These are phyloP conservation scores for Cubamyces sp. DNA, from an alignment of 768 basidiomycete species.

Conservation along the genomic window DNA sequence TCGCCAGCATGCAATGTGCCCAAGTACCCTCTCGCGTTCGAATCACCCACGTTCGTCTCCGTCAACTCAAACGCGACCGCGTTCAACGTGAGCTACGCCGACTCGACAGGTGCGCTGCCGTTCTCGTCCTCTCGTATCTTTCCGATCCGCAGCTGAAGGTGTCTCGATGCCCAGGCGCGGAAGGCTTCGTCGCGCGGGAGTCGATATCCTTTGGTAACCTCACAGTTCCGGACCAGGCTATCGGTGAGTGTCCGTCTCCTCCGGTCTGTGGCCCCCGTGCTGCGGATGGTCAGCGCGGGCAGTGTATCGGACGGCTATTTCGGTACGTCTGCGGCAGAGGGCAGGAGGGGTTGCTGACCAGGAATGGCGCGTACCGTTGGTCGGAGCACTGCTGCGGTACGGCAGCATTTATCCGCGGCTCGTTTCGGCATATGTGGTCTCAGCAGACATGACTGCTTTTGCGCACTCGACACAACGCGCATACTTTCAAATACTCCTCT, in stretches of 20 bases:
- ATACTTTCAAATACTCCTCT: neutral
- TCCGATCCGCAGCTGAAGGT: neutral
- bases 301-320: too few species aligned
- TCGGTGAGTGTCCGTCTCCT: conserved; percentile 52
- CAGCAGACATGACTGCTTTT: too few species aligned
- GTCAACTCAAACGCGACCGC: conserved; percentile 64
- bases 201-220: conserved; percentile 62
- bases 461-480: neutral
- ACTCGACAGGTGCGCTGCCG: conserved; percentile 63
- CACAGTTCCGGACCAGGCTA: conserved; percentile 60
- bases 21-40: conserved; percentile 69
- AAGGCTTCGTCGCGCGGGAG: conserved; percentile 75
- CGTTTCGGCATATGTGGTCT: too few species aligned
- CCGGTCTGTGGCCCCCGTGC: neutral
- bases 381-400: too few species aligned
- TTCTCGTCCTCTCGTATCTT: neutral
- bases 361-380: too few species aligned
- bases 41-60: conserved; percentile 64
- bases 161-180: conserved; percentile 48
- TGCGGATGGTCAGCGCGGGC: neutral
- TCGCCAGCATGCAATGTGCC: conserved; percentile 64
- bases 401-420: too few species aligned
- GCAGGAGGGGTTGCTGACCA: too few species aligned
- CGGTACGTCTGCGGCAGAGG: too few species aligned
- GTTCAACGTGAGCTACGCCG: conserved; percentile 67